Evolutionary conservation across 2,329 filamentous ascomycete genomes (phyloP).

Genomic region (Monascus ruber): DNA sequence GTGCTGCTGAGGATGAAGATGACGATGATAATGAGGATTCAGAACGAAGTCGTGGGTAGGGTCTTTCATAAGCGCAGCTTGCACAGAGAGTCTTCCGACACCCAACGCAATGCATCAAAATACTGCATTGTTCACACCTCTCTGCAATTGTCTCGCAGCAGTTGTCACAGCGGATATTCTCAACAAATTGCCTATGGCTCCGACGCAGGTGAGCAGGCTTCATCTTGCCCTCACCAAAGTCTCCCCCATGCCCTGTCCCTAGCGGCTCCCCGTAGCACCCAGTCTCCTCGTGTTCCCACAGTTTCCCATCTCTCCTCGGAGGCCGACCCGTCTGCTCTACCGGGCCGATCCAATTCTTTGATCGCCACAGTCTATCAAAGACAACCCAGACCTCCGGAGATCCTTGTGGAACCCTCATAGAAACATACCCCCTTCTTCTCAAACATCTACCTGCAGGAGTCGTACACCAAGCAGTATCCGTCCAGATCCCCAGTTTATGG

Average conservation of each 20-base stretch:
- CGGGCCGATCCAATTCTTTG: slow-evolving; percentile 46
- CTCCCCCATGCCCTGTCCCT: slow-evolving; percentile 36
- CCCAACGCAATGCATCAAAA: slow-evolving; percentile 51
- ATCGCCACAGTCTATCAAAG: slow-evolving; percentile 49
- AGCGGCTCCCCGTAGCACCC: slow-evolving; percentile 45
- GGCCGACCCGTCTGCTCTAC: slow-evolving; percentile 18
- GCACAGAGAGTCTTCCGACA: slow-evolving; percentile 50
- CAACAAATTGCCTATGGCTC: slow-evolving; percentile 43
- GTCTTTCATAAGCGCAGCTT: slow-evolving; percentile 48
- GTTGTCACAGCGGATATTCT: slow-evolving; percentile 43
- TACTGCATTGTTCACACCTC: slow-evolving; percentile 49
- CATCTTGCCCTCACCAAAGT: slow-evolving; percentile 42
- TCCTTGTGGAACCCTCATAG: slow-evolving; percentile 43
- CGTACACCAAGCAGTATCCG: slow-evolving; percentile 51
- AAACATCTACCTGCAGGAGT: slow-evolving; percentile 47
- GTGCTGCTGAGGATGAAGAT: background rate
- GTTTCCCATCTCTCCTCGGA: slow-evolving; percentile 35
- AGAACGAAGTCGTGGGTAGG: slow-evolving; percentile 29
- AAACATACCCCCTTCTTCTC: slow-evolving; percentile 45
- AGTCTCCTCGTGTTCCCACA: slow-evolving; percentile 46
- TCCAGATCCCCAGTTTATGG: slow-evolving; percentile 49
- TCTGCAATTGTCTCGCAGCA: slow-evolving; percentile 44
- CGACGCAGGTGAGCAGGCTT: slow-evolving; percentile 42
- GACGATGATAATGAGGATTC: background rate
- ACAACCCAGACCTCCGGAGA: slow-evolving; percentile 51